These are phyloP conservation scores for Spergularia azorica DNA, from an alignment of 179 eudicot species.

Conservation along the genomic window DNA sequence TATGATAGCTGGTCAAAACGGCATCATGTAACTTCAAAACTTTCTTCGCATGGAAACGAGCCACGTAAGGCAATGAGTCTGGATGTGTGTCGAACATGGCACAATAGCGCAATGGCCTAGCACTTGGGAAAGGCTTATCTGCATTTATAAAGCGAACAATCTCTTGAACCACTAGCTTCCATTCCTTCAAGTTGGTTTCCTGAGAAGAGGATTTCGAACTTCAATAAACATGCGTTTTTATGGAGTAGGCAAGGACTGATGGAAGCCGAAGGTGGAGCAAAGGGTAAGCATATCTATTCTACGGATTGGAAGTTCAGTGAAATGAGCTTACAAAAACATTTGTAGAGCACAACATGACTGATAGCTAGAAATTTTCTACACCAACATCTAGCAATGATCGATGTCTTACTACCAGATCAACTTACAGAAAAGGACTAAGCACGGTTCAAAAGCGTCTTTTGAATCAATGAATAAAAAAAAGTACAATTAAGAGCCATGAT, in stretches of 20 bases:
- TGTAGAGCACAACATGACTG: not conserved
- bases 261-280: too few relatives aligned
- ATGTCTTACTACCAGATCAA: not conserved
- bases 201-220: constrained; percentile 28
- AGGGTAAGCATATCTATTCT: too few relatives aligned
- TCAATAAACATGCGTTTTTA: constrained; percentile 4
- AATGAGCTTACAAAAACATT: too few relatives aligned
- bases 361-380: not conserved
- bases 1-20: constrained; percentile 78
- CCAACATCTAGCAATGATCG: not conserved
- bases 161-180: constrained; percentile 91
- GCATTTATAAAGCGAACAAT: constrained; percentile 64
- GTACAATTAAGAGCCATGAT: not conserved
- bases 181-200: constrained; percentile 86
- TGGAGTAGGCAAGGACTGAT: not conserved
- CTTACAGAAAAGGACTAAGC: too few relatives aligned
- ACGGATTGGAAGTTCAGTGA: too few relatives aligned
- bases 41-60: constrained; percentile 92
- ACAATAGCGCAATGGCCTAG: constrained; percentile 78
- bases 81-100: constrained; percentile 71
- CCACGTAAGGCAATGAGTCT: constrained; percentile 65
- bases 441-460: too few relatives aligned
- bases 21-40: constrained; percentile 83
- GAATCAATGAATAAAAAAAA: not conserved
- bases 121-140: constrained; percentile 44